Evolutionary conservation across 192 early-diverging fungal species (phyloP).

Genomic region (Backusella westeae): DNA sequence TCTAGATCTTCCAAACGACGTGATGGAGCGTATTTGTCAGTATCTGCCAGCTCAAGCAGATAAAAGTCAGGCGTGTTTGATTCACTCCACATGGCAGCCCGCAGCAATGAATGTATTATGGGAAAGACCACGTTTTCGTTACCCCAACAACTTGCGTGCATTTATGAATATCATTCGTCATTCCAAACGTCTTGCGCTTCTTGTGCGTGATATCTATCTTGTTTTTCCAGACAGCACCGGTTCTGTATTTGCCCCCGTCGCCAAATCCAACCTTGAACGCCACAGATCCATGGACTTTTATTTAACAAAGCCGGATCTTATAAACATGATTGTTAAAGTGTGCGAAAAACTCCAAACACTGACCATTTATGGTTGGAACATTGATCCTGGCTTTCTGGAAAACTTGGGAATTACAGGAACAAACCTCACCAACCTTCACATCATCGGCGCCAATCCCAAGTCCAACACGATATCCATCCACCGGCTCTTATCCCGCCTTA

Average conservation of each 20-base stretch:
- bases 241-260: not conserved
- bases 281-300: not conserved
- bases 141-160: conserved; percentile 23
- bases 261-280: not conserved
- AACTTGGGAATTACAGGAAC: not conserved
- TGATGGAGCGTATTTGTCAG: conserved; percentile 27
- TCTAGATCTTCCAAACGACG: conserved; percentile 11
- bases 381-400: conserved; percentile 21
- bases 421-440: conserved; percentile 7
- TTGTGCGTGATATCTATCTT: conserved; percentile 32
- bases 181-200: conserved; percentile 17
- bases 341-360: conserved; percentile 36
- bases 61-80: conserved; percentile 27
- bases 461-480: not conserved
- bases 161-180: conserved; percentile 19
- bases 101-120: conserved; percentile 37
- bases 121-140: conserved; percentile 31
- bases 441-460: conserved; percentile 23
- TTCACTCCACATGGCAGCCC: conserved; percentile 29
- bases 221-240: conserved; percentile 9
- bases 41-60: conserved; percentile 29
- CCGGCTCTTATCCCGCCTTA: not conserved
- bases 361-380: conserved; percentile 41
- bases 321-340: conserved; percentile 8
- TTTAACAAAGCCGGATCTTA: conserved; percentile 22